Percentiles rank a stretch among this genome's conserved stretches.
Conservation (phyloP, 345 rosid species). For the Iberis pinnata region DNA sequence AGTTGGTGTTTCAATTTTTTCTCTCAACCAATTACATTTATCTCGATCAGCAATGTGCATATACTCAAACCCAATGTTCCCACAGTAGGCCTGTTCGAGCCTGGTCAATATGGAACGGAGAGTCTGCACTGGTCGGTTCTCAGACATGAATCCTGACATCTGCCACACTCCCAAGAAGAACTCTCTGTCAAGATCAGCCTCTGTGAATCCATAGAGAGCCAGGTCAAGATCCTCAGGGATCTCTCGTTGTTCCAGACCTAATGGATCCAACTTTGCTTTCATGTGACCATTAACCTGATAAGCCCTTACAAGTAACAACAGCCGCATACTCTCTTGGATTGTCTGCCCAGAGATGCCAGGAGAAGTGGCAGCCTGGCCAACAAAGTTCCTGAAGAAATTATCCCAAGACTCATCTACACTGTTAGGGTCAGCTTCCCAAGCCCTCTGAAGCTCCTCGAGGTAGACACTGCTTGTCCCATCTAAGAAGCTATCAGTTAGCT, state of each 20-base stretch:
- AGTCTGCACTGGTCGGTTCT: constrained; percentile 79
- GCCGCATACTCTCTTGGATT: constrained; percentile 81
- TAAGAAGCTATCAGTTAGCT: constrained; percentile 69
- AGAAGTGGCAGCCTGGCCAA: constrained; percentile 67
- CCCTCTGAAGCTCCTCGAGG: constrained; percentile 70
- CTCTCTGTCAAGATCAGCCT: constrained; percentile 81
- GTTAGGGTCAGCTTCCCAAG: constrained; percentile 71
- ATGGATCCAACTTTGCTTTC: constrained; percentile 73
- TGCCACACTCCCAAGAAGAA: constrained; percentile 83
- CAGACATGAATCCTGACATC: constrained; percentile 78
- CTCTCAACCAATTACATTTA: constrained; percentile 77
- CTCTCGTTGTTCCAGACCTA: constrained; percentile 60
- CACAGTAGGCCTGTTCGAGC: constrained; percentile 83
- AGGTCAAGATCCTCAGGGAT: constrained; percentile 67
- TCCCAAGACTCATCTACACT: constrained; percentile 89
- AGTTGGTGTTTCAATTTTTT: constrained; percentile 78
- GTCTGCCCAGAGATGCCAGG: constrained; percentile 85
- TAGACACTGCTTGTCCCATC: constrained; percentile 80
- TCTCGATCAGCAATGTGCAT: constrained; percentile 80
- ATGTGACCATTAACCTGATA: constrained; percentile 86
- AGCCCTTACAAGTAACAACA: constrained; percentile 67
- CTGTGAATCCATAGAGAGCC: constrained; percentile 63
- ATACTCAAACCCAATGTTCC: constrained; percentile 69
- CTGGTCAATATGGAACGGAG: constrained; percentile 66
- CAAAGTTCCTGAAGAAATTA: constrained; percentile 75